phyloP scores from a whole-genome alignment of 371 early-diverging fungal genomes.

The Capniomyces stellatus region DNA sequence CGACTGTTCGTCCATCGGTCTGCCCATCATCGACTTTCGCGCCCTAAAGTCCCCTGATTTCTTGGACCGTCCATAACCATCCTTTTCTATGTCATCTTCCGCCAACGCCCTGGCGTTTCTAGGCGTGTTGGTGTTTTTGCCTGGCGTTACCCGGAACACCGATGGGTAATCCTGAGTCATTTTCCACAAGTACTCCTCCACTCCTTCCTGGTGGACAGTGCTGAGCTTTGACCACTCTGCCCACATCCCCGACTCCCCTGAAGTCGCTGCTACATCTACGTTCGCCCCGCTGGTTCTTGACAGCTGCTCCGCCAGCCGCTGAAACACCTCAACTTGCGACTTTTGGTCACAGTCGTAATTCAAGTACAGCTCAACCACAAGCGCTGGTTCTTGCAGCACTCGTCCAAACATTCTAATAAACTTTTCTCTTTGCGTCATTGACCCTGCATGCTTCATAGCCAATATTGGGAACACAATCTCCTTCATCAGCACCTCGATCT shows the following conservation, averaged over 20 bases:
- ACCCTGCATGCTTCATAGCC: slow-evolving; percentile 35
- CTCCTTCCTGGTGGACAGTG: not conserved
- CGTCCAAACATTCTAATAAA: slow-evolving; percentile 29
- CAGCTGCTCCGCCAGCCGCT: slow-evolving; percentile 46
- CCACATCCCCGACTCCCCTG: slow-evolving; percentile 1
- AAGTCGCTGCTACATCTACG: not conserved
- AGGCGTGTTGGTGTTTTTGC: no score
- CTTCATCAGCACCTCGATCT: slow-evolving; percentile 53
- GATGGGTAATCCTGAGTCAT: not conserved
- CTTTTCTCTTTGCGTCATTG: slow-evolving; percentile 21
- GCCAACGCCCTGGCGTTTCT: not conserved
- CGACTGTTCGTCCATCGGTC: not conserved
- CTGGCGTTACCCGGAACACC: not conserved
- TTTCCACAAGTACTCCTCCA: slow-evolving; percentile 1
- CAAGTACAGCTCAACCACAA: slow-evolving; percentile 84
- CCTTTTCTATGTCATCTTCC: not conserved
- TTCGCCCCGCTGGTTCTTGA: slow-evolving; percentile 28
- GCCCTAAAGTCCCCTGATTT: no score
- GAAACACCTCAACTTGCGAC: slow-evolving; percentile 58
- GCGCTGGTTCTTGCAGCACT: slow-evolving; percentile 59
- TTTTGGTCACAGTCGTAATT: slow-evolving; percentile 88
- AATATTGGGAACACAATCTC: slow-evolving; percentile 51
- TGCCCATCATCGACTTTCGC: not conserved
- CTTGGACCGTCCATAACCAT: not conserved
- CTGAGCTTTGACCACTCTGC: not conserved